Evolutionary conservation across 2,329 filamentous ascomycete species (phyloP).

Genomic region (Fusarium sarcochroum): DNA sequence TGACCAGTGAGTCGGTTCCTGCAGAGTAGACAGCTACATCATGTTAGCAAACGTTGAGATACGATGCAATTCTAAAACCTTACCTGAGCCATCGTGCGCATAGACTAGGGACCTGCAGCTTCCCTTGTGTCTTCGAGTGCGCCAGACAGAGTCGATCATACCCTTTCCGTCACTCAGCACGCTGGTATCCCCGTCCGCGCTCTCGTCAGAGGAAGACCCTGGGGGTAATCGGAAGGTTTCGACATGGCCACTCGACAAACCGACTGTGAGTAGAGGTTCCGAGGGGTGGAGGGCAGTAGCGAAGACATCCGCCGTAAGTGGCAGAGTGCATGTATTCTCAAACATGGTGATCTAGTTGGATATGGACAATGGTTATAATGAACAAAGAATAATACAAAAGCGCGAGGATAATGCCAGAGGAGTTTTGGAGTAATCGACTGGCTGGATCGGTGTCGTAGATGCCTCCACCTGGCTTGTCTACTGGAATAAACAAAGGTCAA

Average conservation of each 20-base stretch:
- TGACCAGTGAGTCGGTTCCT: conserved; percentile 71
- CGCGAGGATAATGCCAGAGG: not conserved
- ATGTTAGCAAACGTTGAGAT: conserved; percentile 5
- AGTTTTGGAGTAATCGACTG: not conserved
- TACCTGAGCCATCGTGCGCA: conserved; percentile 80
- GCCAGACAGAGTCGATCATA: conserved; percentile 87
- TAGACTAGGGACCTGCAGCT: conserved; percentile 89
- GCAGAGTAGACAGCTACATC: conserved; percentile 72
- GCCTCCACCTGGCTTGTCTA: not conserved
- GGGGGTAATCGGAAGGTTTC: conserved; percentile 82
- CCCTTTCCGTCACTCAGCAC: conserved; percentile 74
- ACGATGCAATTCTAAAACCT: conserved; percentile 41
- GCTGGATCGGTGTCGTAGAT: not conserved
- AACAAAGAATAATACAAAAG: not conserved
- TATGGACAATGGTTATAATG: not conserved
- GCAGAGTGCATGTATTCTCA: conserved; percentile 91
- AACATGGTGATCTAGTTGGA: conserved; percentile 71
- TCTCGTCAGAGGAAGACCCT: conserved; percentile 64
- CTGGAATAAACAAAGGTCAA: not conserved
- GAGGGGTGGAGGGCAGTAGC: conserved; percentile 87
- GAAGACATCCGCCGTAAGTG: conserved; percentile 89
- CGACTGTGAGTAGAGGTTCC: conserved; percentile 87
- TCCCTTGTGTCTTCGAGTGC: conserved; percentile 90
- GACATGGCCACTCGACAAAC: conserved; percentile 87
- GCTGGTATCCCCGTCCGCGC: conserved; percentile 64